phyloP scores from a whole-genome alignment of 495 filamentous ascomycete genomes.

The Daldinia caldariorum region DNA sequence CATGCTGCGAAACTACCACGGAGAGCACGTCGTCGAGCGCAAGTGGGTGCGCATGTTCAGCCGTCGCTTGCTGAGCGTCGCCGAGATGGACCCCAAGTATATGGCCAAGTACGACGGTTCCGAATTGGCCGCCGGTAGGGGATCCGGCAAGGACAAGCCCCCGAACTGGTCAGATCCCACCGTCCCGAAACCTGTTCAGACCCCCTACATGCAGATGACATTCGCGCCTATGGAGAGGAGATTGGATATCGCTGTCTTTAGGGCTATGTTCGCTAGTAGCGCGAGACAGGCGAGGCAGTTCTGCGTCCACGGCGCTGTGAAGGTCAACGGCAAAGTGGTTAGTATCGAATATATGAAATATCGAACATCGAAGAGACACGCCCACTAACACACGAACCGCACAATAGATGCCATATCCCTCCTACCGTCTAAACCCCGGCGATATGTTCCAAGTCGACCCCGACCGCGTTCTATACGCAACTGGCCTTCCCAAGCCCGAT shows the following conservation, averaged over 20 bases:
- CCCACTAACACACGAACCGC: constrained; percentile 9
- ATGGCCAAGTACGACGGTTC: constrained; percentile 84
- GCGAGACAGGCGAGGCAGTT: constrained; percentile 94
- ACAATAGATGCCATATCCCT: constrained; percentile 84
- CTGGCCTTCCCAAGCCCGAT: constrained; percentile 73
- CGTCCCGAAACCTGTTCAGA: constrained; percentile 45
- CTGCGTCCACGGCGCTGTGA: constrained; percentile 90
- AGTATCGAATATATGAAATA: constrained; percentile 23
- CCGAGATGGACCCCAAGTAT: constrained; percentile 81
- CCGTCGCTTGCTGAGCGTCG: constrained; percentile 76
- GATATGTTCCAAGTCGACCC: constrained; percentile 97
- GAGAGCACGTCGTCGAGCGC: constrained; percentile 88
- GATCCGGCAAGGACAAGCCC: constrained; percentile 68
- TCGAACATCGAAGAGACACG: neutral
- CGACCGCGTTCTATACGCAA: constrained; percentile 86
- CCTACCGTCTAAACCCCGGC: constrained; percentile 95
- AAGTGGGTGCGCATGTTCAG: constrained; percentile 95
- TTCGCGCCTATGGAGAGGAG: constrained; percentile 91
- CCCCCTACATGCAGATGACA: constrained; percentile 91
- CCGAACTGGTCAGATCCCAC: constrained; percentile 13
- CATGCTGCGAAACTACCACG: constrained; percentile 84
- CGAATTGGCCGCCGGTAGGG: constrained; percentile 80
- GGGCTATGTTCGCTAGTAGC: constrained; percentile 93
- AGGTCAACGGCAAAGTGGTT: constrained; percentile 96
- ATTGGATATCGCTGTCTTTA: constrained; percentile 89